Evolutionary conservation across 2,329 filamentous ascomycete genomes (phyloP).

Genomic region (Talaromyces sp.): DNA sequence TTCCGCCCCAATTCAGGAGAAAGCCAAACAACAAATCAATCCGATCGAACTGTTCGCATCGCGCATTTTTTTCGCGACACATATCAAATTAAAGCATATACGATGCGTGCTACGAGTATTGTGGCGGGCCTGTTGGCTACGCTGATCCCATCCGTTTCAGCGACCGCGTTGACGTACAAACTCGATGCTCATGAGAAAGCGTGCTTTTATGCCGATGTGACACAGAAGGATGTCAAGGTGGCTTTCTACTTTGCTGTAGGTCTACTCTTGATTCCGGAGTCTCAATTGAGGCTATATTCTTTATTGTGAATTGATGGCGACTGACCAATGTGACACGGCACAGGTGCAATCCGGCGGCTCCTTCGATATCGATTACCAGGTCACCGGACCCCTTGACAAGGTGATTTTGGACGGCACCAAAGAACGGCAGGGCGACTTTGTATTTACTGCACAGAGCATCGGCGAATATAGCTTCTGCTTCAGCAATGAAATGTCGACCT

Average conservation of each 20-base stretch:
- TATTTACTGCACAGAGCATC: slow-evolving; percentile 84
- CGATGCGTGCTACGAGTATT: slow-evolving; percentile 65
- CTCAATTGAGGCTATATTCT: background rate
- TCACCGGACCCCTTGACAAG: slow-evolving; percentile 77
- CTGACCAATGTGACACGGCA: background rate
- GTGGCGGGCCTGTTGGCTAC: slow-evolving; percentile 69
- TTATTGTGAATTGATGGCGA: background rate
- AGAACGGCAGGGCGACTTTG: slow-evolving; percentile 94
- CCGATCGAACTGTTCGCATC: background rate
- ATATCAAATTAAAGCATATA: slow-evolving; percentile 18
- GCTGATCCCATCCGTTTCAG: slow-evolving; percentile 68
- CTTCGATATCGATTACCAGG: slow-evolving; percentile 93
- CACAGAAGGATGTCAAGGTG: slow-evolving; percentile 79
- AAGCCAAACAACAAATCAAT: slow-evolving; percentile 16
- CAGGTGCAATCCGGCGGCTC: slow-evolving; percentile 97
- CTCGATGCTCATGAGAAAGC: slow-evolving; percentile 87
- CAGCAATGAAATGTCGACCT: slow-evolving; percentile 97
- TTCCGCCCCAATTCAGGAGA: slow-evolving; percentile 20
- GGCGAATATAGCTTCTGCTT: slow-evolving; percentile 98
- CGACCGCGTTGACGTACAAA: slow-evolving; percentile 93
- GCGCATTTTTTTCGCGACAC: background rate
- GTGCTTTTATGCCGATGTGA: slow-evolving; percentile 85
- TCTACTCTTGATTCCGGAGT: slow-evolving; percentile 21
- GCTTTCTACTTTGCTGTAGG: slow-evolving; percentile 98
- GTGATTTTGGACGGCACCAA: slow-evolving; percentile 82